Evolutionary conservation across 1,284 basidiomycete genomes (phyloP).

Genomic region (Porodaedalea pini): DNA sequence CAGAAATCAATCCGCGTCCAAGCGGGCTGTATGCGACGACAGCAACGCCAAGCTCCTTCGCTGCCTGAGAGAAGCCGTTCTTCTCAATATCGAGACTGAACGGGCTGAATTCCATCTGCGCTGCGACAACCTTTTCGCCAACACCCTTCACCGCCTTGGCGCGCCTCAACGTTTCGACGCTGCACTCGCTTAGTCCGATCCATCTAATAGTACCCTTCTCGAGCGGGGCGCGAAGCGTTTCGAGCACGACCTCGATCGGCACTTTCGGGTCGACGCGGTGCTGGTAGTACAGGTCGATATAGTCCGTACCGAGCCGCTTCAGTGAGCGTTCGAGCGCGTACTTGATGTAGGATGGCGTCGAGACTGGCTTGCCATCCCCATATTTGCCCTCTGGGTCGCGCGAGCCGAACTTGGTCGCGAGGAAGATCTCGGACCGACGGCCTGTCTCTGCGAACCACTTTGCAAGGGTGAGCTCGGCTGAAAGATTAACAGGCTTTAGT

Average conservation of each 20-base stretch:
- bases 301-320: constrained; percentile 25
- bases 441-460: constrained; percentile 24
- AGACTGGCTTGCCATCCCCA: constrained; percentile 20
- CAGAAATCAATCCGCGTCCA: constrained; percentile 38
- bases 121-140: constrained; percentile 25
- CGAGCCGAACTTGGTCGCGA: constrained; percentile 30
- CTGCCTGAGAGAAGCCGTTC: constrained; percentile 27
- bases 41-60: constrained; percentile 35
- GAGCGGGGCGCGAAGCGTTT: constrained; percentile 30
- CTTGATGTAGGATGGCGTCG: constrained; percentile 25
- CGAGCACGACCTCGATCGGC: constrained; percentile 35
- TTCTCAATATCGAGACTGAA: constrained; percentile 32
- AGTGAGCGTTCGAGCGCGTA: constrained; percentile 26
- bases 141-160: constrained; percentile 27
- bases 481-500: too few relatives aligned
- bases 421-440: constrained; percentile 29
- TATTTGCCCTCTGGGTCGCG: constrained; percentile 14
- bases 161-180: constrained; percentile 35
- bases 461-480: constrained; percentile 17
- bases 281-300: constrained; percentile 33
- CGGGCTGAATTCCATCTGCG: constrained; percentile 36
- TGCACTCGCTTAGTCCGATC: constrained; percentile 37
- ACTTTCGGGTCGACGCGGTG: constrained; percentile 30
- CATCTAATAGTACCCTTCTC: constrained; percentile 33
- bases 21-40: constrained; percentile 40